Evolutionary conservation across 2,329 filamentous ascomycete species (phyloP).

Genomic region (Lecanicillium sp.): DNA sequence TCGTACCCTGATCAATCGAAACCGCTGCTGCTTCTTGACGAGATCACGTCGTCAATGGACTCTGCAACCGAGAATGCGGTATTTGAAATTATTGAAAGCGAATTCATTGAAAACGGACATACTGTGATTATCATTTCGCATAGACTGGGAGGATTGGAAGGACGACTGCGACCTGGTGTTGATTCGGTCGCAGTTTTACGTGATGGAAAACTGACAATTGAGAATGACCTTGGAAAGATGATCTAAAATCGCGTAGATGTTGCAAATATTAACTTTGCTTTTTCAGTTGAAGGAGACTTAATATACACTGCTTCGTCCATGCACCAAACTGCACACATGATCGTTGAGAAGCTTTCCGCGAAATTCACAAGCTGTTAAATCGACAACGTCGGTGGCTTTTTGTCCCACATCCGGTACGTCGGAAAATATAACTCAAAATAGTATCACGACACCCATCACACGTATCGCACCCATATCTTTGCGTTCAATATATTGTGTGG

Average conservation of each 20-base stretch:
- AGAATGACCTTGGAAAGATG: conserved; percentile 1
- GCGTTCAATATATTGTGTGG: background rate
- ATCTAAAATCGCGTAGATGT: too few relatives aligned
- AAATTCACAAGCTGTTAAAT: conserved; percentile 5
- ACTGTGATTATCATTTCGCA: conserved; percentile 28
- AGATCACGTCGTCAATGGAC: conserved; percentile 24
- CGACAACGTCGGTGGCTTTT: background rate
- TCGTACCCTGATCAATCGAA: conserved; percentile 9
- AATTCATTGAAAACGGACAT: conserved; percentile 20
- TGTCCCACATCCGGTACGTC: background rate
- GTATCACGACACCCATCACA: background rate
- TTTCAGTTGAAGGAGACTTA: too few relatives aligned
- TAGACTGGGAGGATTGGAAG: conserved; percentile 18
- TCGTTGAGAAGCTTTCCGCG: too few relatives aligned
- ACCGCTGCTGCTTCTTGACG: conserved; percentile 24
- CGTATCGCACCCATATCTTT: background rate
- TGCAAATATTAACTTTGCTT: too few relatives aligned
- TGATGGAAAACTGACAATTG: conserved; percentile 5
- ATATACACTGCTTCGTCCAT: too few relatives aligned
- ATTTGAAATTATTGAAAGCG: conserved; percentile 19
- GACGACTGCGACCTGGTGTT: conserved; percentile 15
- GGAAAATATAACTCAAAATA: background rate
- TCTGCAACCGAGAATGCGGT: conserved; percentile 22
- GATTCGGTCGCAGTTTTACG: conserved; percentile 19
- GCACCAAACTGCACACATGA: too few relatives aligned